These are phyloP conservation scores for Kondoa malvinella DNA, from an alignment of 768 basidiomycete genomes.

Conservation along the genomic window DNA sequence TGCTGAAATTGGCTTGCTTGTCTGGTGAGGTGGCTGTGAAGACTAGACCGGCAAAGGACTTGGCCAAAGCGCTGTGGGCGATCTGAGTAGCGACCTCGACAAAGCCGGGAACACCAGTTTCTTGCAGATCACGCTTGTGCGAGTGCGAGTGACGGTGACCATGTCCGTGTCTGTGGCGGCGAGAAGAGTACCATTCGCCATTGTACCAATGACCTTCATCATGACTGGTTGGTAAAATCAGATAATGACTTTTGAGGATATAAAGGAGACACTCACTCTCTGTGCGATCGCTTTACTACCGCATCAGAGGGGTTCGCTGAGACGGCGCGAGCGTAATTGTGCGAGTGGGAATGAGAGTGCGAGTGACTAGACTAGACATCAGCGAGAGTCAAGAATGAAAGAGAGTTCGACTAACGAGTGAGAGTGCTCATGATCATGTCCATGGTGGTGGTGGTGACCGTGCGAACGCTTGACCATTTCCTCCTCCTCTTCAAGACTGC, in stretches of 20 bases:
- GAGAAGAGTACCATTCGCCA: background rate
- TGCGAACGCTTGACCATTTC: background rate
- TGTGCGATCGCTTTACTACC: background rate
- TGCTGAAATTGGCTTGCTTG: conserved; percentile 15
- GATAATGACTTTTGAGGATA: too few species aligned
- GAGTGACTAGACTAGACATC: too few species aligned
- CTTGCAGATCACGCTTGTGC: conserved; percentile 9
- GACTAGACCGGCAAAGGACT: conserved; percentile 23
- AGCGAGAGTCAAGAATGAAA: too few species aligned
- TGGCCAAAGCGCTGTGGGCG: conserved; percentile 18
- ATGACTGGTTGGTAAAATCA: too few species aligned
- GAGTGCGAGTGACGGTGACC: conserved; percentile 9
- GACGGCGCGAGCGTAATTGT: too few species aligned
- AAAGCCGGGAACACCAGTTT: conserved; percentile 24
- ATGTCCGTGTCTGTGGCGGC: conserved; percentile 13
- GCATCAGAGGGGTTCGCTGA: too few species aligned
- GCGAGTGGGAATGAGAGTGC: too few species aligned
- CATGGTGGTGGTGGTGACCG: background rate
- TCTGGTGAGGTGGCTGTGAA: conserved; percentile 15
- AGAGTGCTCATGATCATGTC: too few species aligned
- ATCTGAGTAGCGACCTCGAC: conserved; percentile 23
- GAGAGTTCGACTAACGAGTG: too few species aligned
- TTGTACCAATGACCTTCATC: conserved; percentile 10
- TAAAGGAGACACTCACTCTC: too few species aligned
- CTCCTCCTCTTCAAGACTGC: background rate